Conservation (phyloP, 106 monocot species). For the Agapanthus africanus region DNA sequence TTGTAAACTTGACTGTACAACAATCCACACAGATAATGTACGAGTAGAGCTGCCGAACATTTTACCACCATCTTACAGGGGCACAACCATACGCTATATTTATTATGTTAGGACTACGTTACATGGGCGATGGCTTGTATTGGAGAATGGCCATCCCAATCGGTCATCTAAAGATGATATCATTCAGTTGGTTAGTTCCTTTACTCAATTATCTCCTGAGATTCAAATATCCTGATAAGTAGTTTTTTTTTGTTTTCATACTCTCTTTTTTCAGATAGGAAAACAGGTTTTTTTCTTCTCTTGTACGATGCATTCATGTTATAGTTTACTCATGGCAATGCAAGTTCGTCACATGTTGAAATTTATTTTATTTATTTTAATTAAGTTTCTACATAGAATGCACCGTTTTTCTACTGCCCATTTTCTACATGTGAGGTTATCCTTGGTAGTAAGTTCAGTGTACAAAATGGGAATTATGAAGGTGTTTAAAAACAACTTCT, state of each 20-base stretch:
- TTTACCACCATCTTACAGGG: constrained; percentile 94
- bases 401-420: not conserved
- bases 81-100: constrained; percentile 81
- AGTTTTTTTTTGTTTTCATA: not conserved
- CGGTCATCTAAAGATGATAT: constrained; percentile 25
- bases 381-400: not conserved
- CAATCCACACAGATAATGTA: constrained; percentile 57
- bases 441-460: too few relatives aligned
- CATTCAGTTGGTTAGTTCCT: constrained; percentile 62
- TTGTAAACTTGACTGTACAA: not conserved
- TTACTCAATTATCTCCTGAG: not conserved
- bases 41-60: constrained; percentile 68
- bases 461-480: too few relatives aligned
- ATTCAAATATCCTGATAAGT: not conserved
- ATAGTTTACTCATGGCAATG: not conserved
- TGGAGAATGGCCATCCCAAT: constrained; percentile 66
- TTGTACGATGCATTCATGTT: not conserved
- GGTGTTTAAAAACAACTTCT: too few relatives aligned
- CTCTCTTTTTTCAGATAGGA: not conserved
- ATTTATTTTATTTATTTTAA: not conserved
- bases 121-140: constrained; percentile 50
- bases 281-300: not conserved
- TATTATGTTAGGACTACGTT: constrained; percentile 78
- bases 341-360: not conserved
- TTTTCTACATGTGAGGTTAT: too few relatives aligned